phyloP scores from a whole-genome alignment of 768 basidiomycete species.

The Suillus tomentosus region DNA sequence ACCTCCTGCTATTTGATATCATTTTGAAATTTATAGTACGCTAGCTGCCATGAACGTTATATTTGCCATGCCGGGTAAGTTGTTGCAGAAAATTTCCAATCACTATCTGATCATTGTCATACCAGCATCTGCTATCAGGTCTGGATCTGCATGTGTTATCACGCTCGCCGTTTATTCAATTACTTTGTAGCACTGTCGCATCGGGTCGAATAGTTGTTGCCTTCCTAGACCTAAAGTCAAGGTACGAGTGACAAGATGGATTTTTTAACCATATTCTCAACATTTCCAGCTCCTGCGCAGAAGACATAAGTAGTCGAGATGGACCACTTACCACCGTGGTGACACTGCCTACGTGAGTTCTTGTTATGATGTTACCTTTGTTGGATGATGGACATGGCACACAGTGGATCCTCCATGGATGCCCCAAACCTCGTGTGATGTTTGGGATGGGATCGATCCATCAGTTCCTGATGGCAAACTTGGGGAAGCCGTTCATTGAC shows the following conservation, averaged over 20 bases:
- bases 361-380: not conserved
- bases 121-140: not conserved
- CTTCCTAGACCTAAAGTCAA: not conserved
- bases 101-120: not conserved
- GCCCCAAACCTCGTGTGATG: not conserved
- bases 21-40: not conserved
- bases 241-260: not conserved
- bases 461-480: not conserved
- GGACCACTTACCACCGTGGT: not conserved
- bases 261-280: not conserved
- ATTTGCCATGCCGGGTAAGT: slow-evolving; percentile 3
- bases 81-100: not conserved
- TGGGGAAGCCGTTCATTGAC: not conserved
- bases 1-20: too few species aligned
- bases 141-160: not conserved
- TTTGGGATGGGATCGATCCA: not conserved
- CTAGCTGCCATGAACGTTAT: slow-evolving; percentile 1
- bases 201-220: not conserved
- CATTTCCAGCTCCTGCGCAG: not conserved
- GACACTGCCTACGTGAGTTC: not conserved
- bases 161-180: not conserved
- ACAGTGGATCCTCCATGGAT: not conserved
- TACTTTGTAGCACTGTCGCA: slow-evolving; percentile 2
- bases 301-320: not conserved
- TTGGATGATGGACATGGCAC: not conserved